Percentiles rank a stretch among this genome's conserved stretches.
Conservation (phyloP, 2,329 filamentous ascomycete genomes). For the Claviceps capensis region DNA sequence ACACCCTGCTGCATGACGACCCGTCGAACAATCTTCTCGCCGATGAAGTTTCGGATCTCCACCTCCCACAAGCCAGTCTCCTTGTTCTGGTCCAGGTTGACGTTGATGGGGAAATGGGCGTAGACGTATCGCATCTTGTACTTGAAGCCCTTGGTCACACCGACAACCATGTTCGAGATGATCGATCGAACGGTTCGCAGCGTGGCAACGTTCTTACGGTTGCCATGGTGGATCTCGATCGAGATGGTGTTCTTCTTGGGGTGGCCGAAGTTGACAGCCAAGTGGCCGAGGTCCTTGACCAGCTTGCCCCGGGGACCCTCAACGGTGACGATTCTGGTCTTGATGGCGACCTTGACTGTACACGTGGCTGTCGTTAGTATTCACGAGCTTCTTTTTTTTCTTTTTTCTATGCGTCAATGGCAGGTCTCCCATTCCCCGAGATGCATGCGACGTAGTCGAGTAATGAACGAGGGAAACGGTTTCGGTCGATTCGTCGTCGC, state of each 20-base stretch:
- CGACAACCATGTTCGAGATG: conserved; percentile 97
- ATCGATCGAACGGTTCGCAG: conserved; percentile 95
- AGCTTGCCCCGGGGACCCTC: conserved; percentile 97
- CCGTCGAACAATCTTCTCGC: conserved; percentile 96
- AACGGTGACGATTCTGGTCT: conserved; percentile 90
- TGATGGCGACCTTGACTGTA: conserved; percentile 94
- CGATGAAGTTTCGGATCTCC: conserved; percentile 99
- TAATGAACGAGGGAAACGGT: not conserved
- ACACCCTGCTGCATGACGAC: conserved; percentile 85
- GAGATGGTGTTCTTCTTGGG: conserved; percentile 77
- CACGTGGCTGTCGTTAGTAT: conserved; percentile 15
- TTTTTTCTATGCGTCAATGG: not conserved
- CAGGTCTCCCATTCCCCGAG: not conserved
- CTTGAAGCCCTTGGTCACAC: conserved; percentile 98
- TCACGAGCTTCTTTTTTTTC: not conserved
- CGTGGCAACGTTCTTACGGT: conserved; percentile 93
- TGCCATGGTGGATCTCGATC: conserved; percentile 97
- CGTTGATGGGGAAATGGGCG: conserved; percentile 99
- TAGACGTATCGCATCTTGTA: conserved; percentile 99
- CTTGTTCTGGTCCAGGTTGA: conserved; percentile 93
- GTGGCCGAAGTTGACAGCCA: conserved; percentile 89
- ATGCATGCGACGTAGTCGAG: not conserved
- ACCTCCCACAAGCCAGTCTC: conserved; percentile 82
- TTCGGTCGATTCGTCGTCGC: not conserved
- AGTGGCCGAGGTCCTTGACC: conserved; percentile 88